These are phyloP conservation scores for Sphagnum tenellum DNA, from an alignment of 225 moss, liverwort and hornwort genomes.

Conservation along the genomic window DNA sequence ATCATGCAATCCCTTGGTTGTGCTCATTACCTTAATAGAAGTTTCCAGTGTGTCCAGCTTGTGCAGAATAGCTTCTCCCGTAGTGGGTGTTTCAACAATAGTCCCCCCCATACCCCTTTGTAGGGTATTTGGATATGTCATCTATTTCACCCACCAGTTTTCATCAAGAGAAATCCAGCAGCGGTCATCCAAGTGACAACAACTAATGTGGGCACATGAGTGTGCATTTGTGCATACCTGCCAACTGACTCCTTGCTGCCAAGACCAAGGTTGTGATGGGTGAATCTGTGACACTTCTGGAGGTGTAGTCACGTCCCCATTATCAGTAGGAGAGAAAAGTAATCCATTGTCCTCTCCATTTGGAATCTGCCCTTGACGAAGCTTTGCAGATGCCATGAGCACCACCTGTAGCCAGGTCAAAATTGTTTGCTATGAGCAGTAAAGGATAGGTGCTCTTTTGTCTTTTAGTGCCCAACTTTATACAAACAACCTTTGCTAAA, in stretches of 20 bases:
- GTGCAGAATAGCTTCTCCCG: conserved; percentile 21
- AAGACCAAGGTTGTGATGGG: conserved; percentile 37
- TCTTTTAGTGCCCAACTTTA: too few species aligned
- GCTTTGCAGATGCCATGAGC: conserved; percentile 30
- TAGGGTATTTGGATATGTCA: conserved; percentile 19
- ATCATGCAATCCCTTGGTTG: background rate
- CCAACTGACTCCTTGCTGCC: conserved; percentile 20
- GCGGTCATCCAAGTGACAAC: background rate
- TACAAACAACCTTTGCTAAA: too few species aligned
- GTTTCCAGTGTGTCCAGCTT: conserved; percentile 47
- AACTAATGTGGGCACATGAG: background rate
- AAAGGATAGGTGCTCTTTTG: background rate
- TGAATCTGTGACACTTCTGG: conserved; percentile 3
- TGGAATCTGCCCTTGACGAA: conserved; percentile 16
- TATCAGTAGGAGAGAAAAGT: conserved; percentile 13
- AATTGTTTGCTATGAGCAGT: background rate
- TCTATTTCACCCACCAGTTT: background rate
- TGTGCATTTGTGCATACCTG: background rate
- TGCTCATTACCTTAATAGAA: conserved; percentile 29
- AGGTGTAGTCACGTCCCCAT: conserved; percentile 15
- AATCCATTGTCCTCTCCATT: conserved; percentile 7
- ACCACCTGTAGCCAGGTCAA: conserved; percentile 22
- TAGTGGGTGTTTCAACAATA: conserved; percentile 6
- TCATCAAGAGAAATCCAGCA: background rate
- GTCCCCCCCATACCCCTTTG: conserved; percentile 2